Percentiles rank a stretch among this genome's conserved stretches.
These are phyloP conservation scores for Botrytis fabae DNA, from an alignment of 2,329 filamentous ascomycete species.

Conservation along the genomic window DNA sequence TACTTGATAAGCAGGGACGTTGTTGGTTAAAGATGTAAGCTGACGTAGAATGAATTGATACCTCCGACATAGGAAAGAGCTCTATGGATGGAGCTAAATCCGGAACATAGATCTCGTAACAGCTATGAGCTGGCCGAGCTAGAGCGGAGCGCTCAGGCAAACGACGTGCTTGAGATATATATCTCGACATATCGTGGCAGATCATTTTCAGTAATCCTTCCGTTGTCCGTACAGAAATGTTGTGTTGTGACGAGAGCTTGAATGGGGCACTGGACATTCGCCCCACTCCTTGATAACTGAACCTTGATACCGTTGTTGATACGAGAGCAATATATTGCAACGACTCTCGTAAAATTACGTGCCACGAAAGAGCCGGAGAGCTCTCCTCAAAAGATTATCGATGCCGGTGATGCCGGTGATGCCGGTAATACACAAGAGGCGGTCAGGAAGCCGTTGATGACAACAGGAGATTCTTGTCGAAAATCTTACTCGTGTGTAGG, in stretches of 20 bases:
- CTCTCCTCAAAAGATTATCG: neutral
- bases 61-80: constrained; percentile 18
- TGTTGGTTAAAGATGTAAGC: neutral
- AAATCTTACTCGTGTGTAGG: neutral
- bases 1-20: constrained; percentile 11
- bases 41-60: constrained; percentile 16
- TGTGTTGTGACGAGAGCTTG: constrained; percentile 1
- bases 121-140: constrained; percentile 15
- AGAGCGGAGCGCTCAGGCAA: neutral
- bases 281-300: neutral
- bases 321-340: neutral
- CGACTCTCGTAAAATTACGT: neutral
- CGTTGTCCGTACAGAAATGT: neutral
- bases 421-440: neutral
- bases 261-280: neutral
- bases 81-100: neutral
- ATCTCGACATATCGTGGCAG: neutral
- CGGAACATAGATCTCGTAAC: neutral
- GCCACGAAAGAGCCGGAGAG: neutral
- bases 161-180: constrained; percentile 9
- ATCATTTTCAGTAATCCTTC: neutral
- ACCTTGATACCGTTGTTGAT: neutral
- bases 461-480: neutral
- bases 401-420: neutral
- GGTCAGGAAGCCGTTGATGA: neutral